phyloP scores from a whole-genome alignment of 768 basidiomycete genomes.

The Podaxis sp. region DNA sequence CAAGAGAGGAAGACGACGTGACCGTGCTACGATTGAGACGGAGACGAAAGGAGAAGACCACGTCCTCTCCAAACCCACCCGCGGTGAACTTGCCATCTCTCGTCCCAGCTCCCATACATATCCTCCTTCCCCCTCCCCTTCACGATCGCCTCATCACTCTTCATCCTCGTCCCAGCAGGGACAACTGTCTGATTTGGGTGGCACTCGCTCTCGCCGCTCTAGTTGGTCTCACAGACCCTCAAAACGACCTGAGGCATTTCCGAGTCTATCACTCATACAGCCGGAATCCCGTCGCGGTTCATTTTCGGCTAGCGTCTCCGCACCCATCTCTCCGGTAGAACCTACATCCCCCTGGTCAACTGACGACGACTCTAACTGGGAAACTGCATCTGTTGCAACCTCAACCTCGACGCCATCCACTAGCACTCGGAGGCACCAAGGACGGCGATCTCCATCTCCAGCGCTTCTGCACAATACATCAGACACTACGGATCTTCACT shows the following conservation, averaged over 20 bases:
- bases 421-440: slow-evolving; percentile 16
- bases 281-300: not conserved
- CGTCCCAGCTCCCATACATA: slow-evolving; percentile 42
- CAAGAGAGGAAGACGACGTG: slow-evolving; percentile 58
- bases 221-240: not conserved
- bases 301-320: slow-evolving; percentile 14
- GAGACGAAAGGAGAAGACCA: slow-evolving; percentile 28
- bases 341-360: slow-evolving; percentile 64
- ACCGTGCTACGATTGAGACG: slow-evolving; percentile 41
- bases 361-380: slow-evolving; percentile 76
- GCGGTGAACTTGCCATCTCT: slow-evolving; percentile 33
- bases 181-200: slow-evolving; percentile 1
- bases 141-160: slow-evolving; percentile 35
- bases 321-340: slow-evolving; percentile 29
- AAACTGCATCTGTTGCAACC: slow-evolving; percentile 61
- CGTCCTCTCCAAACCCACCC: slow-evolving; percentile 22
- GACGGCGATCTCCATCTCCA: slow-evolving; percentile 13
- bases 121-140: slow-evolving; percentile 52
- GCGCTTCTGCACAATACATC: slow-evolving; percentile 1
- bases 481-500: slow-evolving; percentile 1
- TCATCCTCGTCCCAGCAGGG: slow-evolving; percentile 16
- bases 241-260: slow-evolving; percentile 10
- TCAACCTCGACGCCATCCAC: slow-evolving; percentile 57
- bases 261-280: slow-evolving; percentile 18
- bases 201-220: not conserved